Conservation (phyloP, 116 monocot species). For the Phalaenopsis hybrid region DNA sequence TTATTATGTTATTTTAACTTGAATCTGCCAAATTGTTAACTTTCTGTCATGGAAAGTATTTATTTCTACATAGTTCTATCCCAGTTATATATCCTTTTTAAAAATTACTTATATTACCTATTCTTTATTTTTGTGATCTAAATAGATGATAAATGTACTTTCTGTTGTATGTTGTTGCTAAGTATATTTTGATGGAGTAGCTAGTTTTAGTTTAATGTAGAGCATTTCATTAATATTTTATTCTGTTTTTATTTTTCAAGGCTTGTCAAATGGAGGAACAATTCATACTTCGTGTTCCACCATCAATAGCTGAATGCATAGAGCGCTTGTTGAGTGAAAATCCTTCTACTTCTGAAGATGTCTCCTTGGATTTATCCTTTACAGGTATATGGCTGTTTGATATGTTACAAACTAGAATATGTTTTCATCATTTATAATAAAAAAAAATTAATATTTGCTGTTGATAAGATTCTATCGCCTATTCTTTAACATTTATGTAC, state of each 20-base stretch:
- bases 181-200: not conserved
- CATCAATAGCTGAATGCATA: conserved; percentile 39
- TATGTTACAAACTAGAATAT: not conserved
- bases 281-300: conserved; percentile 47
- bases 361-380: conserved; percentile 43
- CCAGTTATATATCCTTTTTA: not conserved
- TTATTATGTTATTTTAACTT: not conserved
- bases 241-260: not conserved
- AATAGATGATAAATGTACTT: not conserved
- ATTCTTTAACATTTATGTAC: not conserved
- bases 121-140: not conserved
- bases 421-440: not conserved
- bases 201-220: not conserved
- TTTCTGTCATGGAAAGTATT: not conserved
- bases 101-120: not conserved
- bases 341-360: conserved; percentile 28
- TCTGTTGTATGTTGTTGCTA: not conserved
- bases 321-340: conserved; percentile 39
- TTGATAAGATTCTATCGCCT: not conserved
- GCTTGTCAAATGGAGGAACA: conserved; percentile 40
- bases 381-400: conserved; percentile 20
- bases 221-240: not conserved
- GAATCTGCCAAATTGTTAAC: not conserved
- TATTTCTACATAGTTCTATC: not conserved
- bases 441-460: not conserved